Conservation (phyloP, 305 asterid species). For the Solanum hybrid region DNA sequence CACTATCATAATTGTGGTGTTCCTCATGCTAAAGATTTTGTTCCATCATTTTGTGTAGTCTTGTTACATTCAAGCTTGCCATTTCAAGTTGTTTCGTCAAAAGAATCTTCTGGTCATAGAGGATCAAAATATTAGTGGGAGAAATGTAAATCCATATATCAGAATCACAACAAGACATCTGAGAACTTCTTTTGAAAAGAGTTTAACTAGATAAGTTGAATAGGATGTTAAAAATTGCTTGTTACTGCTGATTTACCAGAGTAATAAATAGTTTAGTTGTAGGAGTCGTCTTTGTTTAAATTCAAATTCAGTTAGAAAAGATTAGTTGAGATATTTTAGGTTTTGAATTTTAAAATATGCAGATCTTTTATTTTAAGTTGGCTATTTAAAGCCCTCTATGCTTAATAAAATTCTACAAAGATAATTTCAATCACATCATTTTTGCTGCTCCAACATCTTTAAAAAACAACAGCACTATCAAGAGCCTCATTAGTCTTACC, state of each 20-base stretch:
- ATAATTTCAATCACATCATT: not conserved
- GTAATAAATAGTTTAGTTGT: not conserved
- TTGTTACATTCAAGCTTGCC: not conserved
- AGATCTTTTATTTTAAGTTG: not conserved
- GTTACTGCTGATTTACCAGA: not conserved
- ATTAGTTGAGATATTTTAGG: not conserved
- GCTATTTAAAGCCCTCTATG: not conserved
- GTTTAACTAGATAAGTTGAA: not conserved
- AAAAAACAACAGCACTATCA: not conserved
- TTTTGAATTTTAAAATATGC: not conserved
- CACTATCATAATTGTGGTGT: not conserved
- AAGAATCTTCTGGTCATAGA: not conserved
- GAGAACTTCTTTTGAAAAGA: not conserved
- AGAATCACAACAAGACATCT: not conserved
- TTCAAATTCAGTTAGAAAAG: not conserved
- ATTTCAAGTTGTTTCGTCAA: not conserved
- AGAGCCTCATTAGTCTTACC: not conserved
- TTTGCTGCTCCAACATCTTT: not conserved
- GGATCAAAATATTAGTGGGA: not conserved
- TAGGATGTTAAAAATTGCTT: not conserved
- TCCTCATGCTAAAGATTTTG: not conserved
- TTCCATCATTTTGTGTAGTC: not conserved
- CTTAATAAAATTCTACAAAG: not conserved
- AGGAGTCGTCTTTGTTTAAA: not conserved
- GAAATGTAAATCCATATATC: not conserved